phyloP scores from a whole-genome alignment of 2,329 filamentous ascomycete genomes.

The Cyanodermella asteris region DNA sequence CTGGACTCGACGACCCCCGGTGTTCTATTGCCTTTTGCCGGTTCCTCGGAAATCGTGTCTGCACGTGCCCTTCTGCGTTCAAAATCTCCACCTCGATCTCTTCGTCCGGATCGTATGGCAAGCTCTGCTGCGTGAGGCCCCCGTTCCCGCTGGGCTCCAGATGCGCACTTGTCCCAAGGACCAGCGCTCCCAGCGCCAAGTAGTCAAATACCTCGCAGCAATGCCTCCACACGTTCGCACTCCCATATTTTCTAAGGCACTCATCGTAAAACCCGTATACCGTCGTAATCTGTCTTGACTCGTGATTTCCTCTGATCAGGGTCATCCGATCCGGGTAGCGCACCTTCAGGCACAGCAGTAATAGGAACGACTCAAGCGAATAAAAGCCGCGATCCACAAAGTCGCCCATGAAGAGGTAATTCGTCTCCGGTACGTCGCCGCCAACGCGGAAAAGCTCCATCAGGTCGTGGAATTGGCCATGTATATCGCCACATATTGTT shows the following conservation, averaged over 20 bases:
- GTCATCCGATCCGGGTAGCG: constrained; percentile 95
- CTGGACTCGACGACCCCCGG: constrained; percentile 19
- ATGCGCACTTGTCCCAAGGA: constrained; percentile 57
- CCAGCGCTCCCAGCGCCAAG: constrained; percentile 70
- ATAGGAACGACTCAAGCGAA: constrained; percentile 86
- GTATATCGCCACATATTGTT: constrained; percentile 93
- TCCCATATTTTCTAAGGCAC: constrained; percentile 86
- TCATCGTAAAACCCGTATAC: constrained; percentile 98
- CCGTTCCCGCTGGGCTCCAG: constrained; percentile 39
- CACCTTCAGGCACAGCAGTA: constrained; percentile 88
- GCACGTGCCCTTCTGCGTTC: constrained; percentile 59
- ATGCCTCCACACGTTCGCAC: constrained; percentile 89
- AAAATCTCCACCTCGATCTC: constrained; percentile 87
- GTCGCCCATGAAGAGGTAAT: constrained; percentile 96
- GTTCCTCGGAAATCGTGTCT: constrained; percentile 45
- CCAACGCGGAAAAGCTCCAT: constrained; percentile 94
- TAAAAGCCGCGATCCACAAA: constrained; percentile 98
- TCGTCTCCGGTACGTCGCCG: constrained; percentile 83
- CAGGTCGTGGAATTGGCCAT: constrained; percentile 87
- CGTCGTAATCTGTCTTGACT: constrained; percentile 89
- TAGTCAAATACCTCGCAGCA: constrained; percentile 98
- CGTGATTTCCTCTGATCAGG: constrained; percentile 83
- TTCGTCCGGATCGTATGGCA: constrained; percentile 29
- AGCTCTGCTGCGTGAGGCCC: constrained; percentile 21
- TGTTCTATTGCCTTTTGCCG: constrained; percentile 11